These are phyloP conservation scores for Fusarium beomiforme DNA, from an alignment of 2,329 filamentous ascomycete species.

Conservation along the genomic window DNA sequence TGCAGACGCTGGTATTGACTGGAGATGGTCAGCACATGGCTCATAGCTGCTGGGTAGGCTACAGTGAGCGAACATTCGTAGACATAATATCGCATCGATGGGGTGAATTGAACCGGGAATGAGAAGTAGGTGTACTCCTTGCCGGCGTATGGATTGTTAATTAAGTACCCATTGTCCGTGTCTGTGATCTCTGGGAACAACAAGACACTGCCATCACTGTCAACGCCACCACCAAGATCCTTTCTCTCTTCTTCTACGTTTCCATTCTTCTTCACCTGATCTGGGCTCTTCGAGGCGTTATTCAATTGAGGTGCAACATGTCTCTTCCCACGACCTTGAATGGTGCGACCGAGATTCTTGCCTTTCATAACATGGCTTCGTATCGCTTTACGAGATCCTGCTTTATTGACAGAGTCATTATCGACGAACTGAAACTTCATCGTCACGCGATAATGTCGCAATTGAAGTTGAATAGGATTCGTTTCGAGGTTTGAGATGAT, in stretches of 20 bases:
- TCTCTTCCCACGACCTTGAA: conserved; percentile 30
- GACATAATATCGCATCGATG: conserved; percentile 31
- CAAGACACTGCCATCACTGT: background rate
- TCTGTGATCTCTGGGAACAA: conserved; percentile 28
- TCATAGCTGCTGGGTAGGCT: fast-evolving
- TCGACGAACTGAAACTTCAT: conserved; percentile 39
- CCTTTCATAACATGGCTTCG: conserved; percentile 41
- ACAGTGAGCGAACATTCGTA: conserved; percentile 30
- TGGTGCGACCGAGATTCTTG: conserved; percentile 33
- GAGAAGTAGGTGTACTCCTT: conserved; percentile 33
- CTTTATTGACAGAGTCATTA: background rate
- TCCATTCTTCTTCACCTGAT: background rate
- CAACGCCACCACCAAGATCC: background rate
- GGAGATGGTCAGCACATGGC: background rate
- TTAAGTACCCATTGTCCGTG: background rate
- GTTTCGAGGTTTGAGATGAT: background rate
- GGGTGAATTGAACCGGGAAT: conserved; percentile 34
- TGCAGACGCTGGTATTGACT: conserved; percentile 28
- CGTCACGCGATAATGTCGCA: background rate
- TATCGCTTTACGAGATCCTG: conserved; percentile 24
- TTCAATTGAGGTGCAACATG: conserved; percentile 5
- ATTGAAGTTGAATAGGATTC: background rate
- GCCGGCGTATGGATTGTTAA: conserved; percentile 20
- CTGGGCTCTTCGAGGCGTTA: background rate
- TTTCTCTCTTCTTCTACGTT: background rate